Evolutionary conservation across 1,139 yeast genomes (phyloP).

Genomic region (Williopsis jadinii): DNA sequence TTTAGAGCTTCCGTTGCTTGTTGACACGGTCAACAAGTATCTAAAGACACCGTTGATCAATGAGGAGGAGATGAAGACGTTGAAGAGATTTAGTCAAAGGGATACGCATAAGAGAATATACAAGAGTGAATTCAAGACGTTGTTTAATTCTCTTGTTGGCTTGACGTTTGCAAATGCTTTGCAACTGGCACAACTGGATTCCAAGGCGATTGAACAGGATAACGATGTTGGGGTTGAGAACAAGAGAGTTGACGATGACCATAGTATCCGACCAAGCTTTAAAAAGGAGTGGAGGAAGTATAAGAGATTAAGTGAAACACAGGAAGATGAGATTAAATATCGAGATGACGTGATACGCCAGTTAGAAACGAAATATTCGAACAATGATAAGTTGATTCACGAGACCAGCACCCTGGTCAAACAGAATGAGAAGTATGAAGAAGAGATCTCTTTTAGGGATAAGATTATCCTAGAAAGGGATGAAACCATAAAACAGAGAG

Average conservation of each 20-base stretch:
- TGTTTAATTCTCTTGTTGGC: slow-evolving; percentile 23
- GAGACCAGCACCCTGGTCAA: slow-evolving; percentile 5
- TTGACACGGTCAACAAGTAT: slow-evolving; percentile 19
- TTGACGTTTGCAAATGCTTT: slow-evolving; percentile 19
- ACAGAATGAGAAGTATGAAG: slow-evolving; percentile 16
- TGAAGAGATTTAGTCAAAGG: slow-evolving; percentile 11
- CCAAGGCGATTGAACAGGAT: slow-evolving; percentile 1
- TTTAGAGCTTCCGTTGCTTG: slow-evolving; percentile 17
- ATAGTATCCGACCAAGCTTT: slow-evolving; percentile 11
- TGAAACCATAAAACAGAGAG: slow-evolving; percentile 14
- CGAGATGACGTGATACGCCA: slow-evolving; percentile 20
- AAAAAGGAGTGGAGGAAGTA: slow-evolving; percentile 16
- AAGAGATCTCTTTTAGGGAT: slow-evolving; percentile 24
- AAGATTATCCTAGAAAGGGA: slow-evolving; percentile 23
- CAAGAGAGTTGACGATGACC: neutral
- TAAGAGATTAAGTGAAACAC: slow-evolving; percentile 15
- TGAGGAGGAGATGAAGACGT: slow-evolving; percentile 20
- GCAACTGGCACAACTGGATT: slow-evolving; percentile 3
- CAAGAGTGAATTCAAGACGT: slow-evolving; percentile 25
- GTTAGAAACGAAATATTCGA: slow-evolving; percentile 10
- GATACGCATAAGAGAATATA: slow-evolving; percentile 20
- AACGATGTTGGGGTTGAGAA: neutral
- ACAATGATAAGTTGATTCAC: slow-evolving; percentile 2
- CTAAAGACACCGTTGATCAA: slow-evolving; percentile 17
- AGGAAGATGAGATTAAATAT: slow-evolving; percentile 19